phyloP scores from a whole-genome alignment of 208 protist genomes.

The Leishmania braziliensis region DNA sequence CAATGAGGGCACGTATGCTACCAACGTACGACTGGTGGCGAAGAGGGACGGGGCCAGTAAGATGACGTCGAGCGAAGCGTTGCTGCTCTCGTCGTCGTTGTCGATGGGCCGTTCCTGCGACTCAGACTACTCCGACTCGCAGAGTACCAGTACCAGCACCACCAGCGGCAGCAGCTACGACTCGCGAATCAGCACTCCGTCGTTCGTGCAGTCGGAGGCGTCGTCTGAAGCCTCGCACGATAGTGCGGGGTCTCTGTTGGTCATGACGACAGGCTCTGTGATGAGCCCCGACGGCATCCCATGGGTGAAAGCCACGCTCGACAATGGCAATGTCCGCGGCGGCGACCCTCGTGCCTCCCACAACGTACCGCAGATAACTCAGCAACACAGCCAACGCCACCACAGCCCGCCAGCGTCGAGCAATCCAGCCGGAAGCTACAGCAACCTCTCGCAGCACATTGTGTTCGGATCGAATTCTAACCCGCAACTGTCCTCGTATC shows the following conservation, averaged over 20 bases:
- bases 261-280: neutral
- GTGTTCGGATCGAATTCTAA: neutral
- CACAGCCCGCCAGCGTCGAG: neutral
- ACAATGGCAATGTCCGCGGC: neutral
- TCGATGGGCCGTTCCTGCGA: neutral
- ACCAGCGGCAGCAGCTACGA: slow-evolving; percentile 3
- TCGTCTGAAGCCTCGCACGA: neutral
- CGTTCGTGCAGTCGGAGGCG: neutral
- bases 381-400: neutral
- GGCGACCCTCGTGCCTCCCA: neutral
- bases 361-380: neutral
- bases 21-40: neutral
- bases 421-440: slow-evolving; percentile 11
- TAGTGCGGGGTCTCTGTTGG: slow-evolving; percentile 4
- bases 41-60: neutral
- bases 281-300: neutral
- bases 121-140: neutral
- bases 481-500: neutral
- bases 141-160: slow-evolving; percentile 1
- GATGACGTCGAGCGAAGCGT: neutral
- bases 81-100: neutral
- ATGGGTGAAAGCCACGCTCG: neutral
- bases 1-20: neutral
- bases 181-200: neutral
- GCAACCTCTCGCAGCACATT: slow-evolving; percentile 8